Conservation (phyloP, 2,329 filamentous ascomycete genomes). For the Alternaria dauci region DNA sequence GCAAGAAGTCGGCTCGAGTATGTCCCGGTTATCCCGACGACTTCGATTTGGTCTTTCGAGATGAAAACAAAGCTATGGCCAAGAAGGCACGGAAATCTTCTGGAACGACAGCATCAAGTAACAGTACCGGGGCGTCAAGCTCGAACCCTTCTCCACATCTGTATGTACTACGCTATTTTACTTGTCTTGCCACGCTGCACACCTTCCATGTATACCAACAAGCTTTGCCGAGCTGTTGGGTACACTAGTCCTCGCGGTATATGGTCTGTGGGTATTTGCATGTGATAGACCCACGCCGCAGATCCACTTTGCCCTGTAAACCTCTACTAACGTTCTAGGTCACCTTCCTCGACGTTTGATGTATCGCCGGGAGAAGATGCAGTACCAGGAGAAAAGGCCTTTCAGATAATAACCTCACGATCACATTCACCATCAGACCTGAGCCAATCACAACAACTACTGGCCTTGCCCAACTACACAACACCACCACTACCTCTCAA, state of each 20-base stretch:
- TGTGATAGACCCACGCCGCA: not conserved
- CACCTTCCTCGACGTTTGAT: conserved; percentile 32
- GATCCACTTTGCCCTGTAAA: conserved; percentile 5
- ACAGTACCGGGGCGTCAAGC: conserved; percentile 27
- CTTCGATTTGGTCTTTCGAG: conserved; percentile 75
- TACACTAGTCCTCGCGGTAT: conserved; percentile 1
- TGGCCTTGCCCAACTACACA: conserved; percentile 28
- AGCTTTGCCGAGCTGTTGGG: not conserved
- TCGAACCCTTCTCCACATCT: conserved; percentile 43
- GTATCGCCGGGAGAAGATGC: conserved; percentile 18
- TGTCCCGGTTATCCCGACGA: conserved; percentile 63
- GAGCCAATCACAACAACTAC: conserved; percentile 29
- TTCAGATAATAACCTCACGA: conserved; percentile 17
- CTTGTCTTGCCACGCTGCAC: not conserved
- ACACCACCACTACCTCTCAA: conserved; percentile 23
- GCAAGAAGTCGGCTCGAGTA: conserved; percentile 42
- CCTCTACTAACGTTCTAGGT: conserved; percentile 29
- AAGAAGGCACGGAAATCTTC: conserved; percentile 64
- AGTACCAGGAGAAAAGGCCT: conserved; percentile 6
- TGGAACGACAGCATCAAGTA: conserved; percentile 26
- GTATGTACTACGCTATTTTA: conserved; percentile 32
- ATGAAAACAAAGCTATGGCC: conserved; percentile 74
- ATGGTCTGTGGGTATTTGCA: not conserved
- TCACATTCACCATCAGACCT: conserved; percentile 23
- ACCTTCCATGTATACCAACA: not conserved